Base-by-base conservation (phyloP, 2,329 filamentous ascomycete genomes). In the Beauveria sp. region DNA sequence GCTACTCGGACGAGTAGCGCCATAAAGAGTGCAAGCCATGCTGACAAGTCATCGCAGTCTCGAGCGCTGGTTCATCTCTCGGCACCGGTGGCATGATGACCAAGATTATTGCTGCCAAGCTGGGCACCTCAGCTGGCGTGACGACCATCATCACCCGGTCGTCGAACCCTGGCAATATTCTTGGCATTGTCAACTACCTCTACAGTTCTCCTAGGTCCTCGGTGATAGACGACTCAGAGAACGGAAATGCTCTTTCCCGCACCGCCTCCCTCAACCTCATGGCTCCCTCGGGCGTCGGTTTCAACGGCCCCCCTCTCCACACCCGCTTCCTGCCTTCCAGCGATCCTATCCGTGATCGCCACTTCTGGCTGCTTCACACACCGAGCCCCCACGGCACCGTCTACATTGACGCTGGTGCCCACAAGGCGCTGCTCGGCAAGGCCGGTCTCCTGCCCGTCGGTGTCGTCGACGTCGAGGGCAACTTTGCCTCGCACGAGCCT, bases 61-160 rank as follows among this genome's bases (percentile, higher is more conserved):
- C 92, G 3, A 91, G 89, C 34, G 90, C 91, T 24, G 94, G 94
- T 4, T 97, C 92, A 3, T 82, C 89, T 4, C 77, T 99, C 18
- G 94, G 94, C 24, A 99, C 94, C 2, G 94, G 94, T 22, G 94
- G 94, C 50, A 99, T 99, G 94, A 88, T 89, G 65, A 99, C 94
- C 62, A 99, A 99, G 77, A 96, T 99, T 67, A 87, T 96, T 28
- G 94, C 94, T 58, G 94, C 94, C 28, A 86, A 90, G 59, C 82
- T 99, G 44, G 94, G 93, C 40, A 97, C 92, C 7, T 94, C 92
- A 41, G 94, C 92, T 14, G 94, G 94, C 51, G 93, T 97, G 41
- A 97, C 92, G 1, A 97, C 94, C 3, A 85, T 99, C 70, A 97
- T 99, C 70, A 96, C 94, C 9, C 87, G 89, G 66, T 96, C 91